Base-by-base conservation (phyloP, 352 stramenopile species). In the Pythium brachiatum region DNA sequence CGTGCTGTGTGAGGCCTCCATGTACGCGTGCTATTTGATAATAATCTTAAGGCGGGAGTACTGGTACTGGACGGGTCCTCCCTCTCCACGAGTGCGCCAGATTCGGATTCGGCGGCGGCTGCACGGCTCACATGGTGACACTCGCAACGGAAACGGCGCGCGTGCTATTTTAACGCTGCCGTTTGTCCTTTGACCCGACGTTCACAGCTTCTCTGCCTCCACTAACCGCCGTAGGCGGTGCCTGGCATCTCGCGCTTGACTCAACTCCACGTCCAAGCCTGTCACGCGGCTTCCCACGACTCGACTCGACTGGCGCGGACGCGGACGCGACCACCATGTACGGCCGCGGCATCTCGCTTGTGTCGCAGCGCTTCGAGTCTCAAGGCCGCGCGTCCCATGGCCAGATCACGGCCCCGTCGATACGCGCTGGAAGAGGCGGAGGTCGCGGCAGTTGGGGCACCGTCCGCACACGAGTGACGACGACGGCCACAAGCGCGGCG, bases 311-410 rank as follows among this genome's bases (percentile, higher is more conserved):
- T 9, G 29, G 29, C 5, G 29, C 29, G 5, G 29, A 9, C 27
- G 29, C 7, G 52, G 20, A 51, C 23, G 7, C 39, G 26, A n/a
- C 26, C 18, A 43, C 60, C 29, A 67, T 67, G 60, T 67, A 67
- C 47, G 60, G 52, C 43, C 60, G 60, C 44, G 60, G 60, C 41
- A 56, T 67, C 31, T 67, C 60, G 51, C 55, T 57, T 36, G 60
- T 67, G 27, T 67, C 60, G 21, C 60, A 67, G 43, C 60, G 60
- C 12, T 61, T 47, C 48, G 60, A 66, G 38, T 66, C 60, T 7
- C 51, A 60, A 2, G 51, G 59, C 25, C 51, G 60, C 39, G 39
- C 38, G 15, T 65, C 58, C 16, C n/a, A 47, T 23, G 6, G 41
- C 41, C 36, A 15, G 6, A 34, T 48, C 26, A 50, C 15, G 3